A percentile compares a stretch with the other conserved stretches of the same genome.
Evolutionary conservation across 208 protist genomes (phyloP).

Genomic region (Trypanosoma cruzi): DNA sequence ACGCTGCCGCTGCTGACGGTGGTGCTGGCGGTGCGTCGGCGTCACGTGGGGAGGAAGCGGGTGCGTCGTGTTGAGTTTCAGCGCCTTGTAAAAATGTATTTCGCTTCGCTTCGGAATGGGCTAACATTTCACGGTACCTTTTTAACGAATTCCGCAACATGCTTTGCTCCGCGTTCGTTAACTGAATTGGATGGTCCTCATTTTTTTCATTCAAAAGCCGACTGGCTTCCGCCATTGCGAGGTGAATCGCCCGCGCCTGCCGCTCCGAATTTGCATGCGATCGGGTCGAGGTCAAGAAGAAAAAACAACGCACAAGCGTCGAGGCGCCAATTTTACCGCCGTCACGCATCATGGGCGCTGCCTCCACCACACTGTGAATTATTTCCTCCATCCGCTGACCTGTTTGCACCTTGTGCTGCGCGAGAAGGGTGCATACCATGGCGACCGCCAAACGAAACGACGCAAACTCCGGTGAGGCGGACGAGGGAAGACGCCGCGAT

Average conservation of each 20-base stretch:
- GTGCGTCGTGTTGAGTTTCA: neutral
- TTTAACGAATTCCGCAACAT: slow-evolving; percentile 36
- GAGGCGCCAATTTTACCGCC: neutral
- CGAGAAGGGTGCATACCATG: slow-evolving; percentile 11
- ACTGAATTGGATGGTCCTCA: neutral
- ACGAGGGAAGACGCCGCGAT: neutral
- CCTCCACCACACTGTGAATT: slow-evolving; percentile 2
- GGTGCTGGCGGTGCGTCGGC: too few relatives aligned
- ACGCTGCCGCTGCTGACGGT: neutral
- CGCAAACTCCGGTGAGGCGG: neutral
- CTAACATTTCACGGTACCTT: neutral
- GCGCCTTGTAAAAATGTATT: neutral
- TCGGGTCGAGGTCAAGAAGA: slow-evolving; percentile 4
- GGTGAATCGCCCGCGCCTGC: neutral
- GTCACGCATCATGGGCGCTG: neutral
- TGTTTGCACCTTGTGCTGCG: neutral
- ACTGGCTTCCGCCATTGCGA: neutral
- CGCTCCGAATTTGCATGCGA: neutral
- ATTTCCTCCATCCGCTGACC: slow-evolving; percentile 9
- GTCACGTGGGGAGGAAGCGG: too few relatives aligned
- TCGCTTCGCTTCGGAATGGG: neutral
- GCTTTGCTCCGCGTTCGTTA: slow-evolving; percentile 36
- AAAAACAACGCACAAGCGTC: slow-evolving; percentile 1
- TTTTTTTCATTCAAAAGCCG: neutral
- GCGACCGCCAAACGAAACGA: slow-evolving; percentile 12